Evolutionary conservation across 495 filamentous ascomycete genomes (phyloP).

Genomic region (Aspergillus steynii): DNA sequence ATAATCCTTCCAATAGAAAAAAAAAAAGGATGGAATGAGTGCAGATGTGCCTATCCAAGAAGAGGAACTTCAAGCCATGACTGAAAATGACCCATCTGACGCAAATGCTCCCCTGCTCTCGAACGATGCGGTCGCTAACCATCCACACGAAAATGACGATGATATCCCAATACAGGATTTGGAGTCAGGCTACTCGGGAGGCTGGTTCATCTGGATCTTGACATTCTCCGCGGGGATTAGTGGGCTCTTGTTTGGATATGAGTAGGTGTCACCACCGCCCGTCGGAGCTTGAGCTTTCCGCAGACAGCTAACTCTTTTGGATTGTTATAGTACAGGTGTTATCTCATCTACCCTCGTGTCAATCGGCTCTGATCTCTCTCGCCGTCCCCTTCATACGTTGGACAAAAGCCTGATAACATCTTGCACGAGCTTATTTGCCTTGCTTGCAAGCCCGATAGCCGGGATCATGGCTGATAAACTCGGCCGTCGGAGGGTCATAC

Average conservation of each 20-base stretch:
- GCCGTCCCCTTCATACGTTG: constrained; percentile 62
- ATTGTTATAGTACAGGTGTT: constrained; percentile 71
- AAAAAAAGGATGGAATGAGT: neutral
- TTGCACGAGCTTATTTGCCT: constrained; percentile 75
- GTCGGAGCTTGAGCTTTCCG: neutral
- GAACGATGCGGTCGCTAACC: constrained; percentile 12
- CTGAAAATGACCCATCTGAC: constrained; percentile 23
- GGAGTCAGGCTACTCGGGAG: constrained; percentile 22
- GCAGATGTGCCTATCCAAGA: constrained; percentile 9
- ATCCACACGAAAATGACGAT: constrained; percentile 15
- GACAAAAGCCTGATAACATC: constrained; percentile 87
- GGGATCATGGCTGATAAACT: constrained; percentile 72
- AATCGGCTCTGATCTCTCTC: constrained; percentile 72
- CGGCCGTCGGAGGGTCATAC: constrained; percentile 74
- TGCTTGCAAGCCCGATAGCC: constrained; percentile 73
- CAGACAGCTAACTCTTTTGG: constrained; percentile 22
- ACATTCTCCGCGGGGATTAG: constrained; percentile 82
- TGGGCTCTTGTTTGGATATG: constrained; percentile 86
- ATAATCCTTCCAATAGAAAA: neutral
- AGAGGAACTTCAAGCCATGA: constrained; percentile 26
- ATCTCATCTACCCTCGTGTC: constrained; percentile 87
- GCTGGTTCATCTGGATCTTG: constrained; percentile 67
- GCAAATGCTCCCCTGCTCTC: constrained; percentile 35
- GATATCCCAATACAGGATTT: constrained; percentile 10
- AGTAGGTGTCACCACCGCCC: constrained; percentile 39